phyloP scores from a whole-genome alignment of 2,329 filamentous ascomycete genomes.

The Phoma herbarum region DNA sequence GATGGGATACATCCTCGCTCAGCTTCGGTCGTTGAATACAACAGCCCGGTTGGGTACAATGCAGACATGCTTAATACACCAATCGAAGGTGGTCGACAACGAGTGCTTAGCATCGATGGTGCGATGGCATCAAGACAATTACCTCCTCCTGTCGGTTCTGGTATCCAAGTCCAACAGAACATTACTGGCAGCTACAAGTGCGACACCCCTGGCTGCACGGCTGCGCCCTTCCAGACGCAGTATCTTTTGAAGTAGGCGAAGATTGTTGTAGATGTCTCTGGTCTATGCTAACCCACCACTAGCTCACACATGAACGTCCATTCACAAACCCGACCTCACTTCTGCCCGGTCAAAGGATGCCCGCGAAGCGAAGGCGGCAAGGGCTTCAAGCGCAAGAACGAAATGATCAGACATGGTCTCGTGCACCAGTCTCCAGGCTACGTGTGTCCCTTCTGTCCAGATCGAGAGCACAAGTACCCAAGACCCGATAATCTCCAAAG shows the following conservation, averaged over 20 bases:
- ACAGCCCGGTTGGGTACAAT: conserved; percentile 49
- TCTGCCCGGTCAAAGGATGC: conserved; percentile 67
- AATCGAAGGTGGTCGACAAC: conserved; percentile 35
- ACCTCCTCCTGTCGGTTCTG: conserved; percentile 44
- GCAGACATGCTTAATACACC: conserved; percentile 41
- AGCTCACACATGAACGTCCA: conserved; percentile 77
- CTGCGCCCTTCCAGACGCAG: conserved; percentile 78
- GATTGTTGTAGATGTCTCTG: neutral
- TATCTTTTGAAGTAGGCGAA: conserved; percentile 74
- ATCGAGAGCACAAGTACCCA: conserved; percentile 92
- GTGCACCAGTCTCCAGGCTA: conserved; percentile 96
- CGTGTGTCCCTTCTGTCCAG: conserved; percentile 93
- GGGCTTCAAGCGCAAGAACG: conserved; percentile 74
- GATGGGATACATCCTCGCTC: conserved; percentile 45
- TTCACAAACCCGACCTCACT: conserved; percentile 69
- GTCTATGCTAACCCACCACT: conserved; percentile 4
- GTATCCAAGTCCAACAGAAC: conserved; percentile 42
- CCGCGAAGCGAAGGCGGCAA: conserved; percentile 68
- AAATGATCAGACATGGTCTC: conserved; percentile 79
- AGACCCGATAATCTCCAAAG: conserved; percentile 94
- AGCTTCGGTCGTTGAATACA: conserved; percentile 45
- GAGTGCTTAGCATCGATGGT: conserved; percentile 45
- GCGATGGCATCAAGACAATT: conserved; percentile 42
- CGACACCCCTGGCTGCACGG: conserved; percentile 70
- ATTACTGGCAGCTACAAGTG: conserved; percentile 59